These are phyloP conservation scores for Populus tremula DNA, from an alignment of 345 rosid species.

Conservation along the genomic window DNA sequence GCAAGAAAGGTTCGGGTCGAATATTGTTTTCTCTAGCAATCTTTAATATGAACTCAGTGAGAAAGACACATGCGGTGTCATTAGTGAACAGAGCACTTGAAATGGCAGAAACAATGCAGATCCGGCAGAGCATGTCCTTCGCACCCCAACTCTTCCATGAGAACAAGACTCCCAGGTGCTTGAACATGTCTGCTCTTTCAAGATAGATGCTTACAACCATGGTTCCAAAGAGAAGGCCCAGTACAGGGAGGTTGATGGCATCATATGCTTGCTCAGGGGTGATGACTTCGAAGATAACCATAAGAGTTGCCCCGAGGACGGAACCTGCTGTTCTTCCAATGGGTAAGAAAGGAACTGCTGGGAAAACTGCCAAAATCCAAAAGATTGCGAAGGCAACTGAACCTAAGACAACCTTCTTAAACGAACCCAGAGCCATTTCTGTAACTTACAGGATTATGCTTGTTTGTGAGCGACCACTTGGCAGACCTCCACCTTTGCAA, in stretches of 20 bases:
- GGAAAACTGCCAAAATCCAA: slow-evolving; percentile 41
- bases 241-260: slow-evolving; percentile 73
- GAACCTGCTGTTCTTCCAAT: slow-evolving; percentile 92
- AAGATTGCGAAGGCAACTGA: no score
- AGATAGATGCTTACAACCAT: slow-evolving; percentile 85
- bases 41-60: slow-evolving; percentile 82
- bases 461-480: no score
- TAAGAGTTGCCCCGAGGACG: slow-evolving; percentile 73
- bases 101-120: slow-evolving; percentile 56
- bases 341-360: slow-evolving; percentile 69
- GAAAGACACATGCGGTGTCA: slow-evolving; percentile 72
- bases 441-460: no score
- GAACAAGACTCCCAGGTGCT: slow-evolving; percentile 62
- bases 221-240: slow-evolving; percentile 83
- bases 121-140: slow-evolving; percentile 42
- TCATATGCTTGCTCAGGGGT: slow-evolving; percentile 61
- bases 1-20: slow-evolving; percentile 71
- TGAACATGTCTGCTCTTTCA: slow-evolving; percentile 78
- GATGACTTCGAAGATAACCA: slow-evolving; percentile 71
- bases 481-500: no score
- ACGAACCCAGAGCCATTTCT: slow-evolving; percentile 56
- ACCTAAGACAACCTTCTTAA: slow-evolving; percentile 9
- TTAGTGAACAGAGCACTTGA: slow-evolving; percentile 88
- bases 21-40: slow-evolving; percentile 75
- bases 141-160: slow-evolving; percentile 72